phyloP scores from a whole-genome alignment of 768 basidiomycete genomes.

The Hortiboletus campestris region DNA sequence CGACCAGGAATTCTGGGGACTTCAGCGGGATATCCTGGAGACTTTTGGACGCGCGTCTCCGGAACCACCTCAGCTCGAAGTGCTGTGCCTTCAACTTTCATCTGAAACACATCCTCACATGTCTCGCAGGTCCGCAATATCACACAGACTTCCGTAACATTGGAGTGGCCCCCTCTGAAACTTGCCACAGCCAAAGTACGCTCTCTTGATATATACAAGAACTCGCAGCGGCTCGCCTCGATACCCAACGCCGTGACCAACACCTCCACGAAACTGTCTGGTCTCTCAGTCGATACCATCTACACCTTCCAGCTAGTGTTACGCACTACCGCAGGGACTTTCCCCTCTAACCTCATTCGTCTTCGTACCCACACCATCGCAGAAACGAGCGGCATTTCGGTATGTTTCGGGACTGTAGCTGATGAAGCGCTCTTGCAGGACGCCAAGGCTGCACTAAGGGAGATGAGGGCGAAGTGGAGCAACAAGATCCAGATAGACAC shows the following conservation, averaged over 20 bases:
- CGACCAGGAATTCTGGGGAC: slow-evolving; percentile 76
- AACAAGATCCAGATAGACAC: slow-evolving; percentile 97
- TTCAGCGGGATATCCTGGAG: slow-evolving; percentile 78
- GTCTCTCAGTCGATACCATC: slow-evolving; percentile 76
- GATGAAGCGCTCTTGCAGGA: slow-evolving; percentile 76
- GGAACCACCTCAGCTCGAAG: slow-evolving; percentile 69
- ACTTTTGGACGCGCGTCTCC: slow-evolving; percentile 72
- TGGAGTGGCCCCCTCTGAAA: slow-evolving; percentile 89
- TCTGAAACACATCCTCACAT: neutral
- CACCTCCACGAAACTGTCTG: slow-evolving; percentile 85
- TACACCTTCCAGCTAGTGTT: slow-evolving; percentile 95
- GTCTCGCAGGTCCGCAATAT: slow-evolving; percentile 76
- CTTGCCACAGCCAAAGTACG: slow-evolving; percentile 86
- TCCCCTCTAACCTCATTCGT: slow-evolving; percentile 77
- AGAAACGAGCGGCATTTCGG: slow-evolving; percentile 91
- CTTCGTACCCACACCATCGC: slow-evolving; percentile 92
- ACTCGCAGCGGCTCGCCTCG: slow-evolving; percentile 80
- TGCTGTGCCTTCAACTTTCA: slow-evolving; percentile 32
- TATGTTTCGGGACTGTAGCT: slow-evolving; percentile 91
- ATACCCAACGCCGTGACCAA: slow-evolving; percentile 82
- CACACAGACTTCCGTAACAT: slow-evolving; percentile 94
- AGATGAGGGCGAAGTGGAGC: slow-evolving; percentile 89
- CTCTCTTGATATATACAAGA: slow-evolving; percentile 90
- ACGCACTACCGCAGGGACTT: slow-evolving; percentile 90
- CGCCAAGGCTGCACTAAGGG: slow-evolving; percentile 72